Evolutionary conservation across 352 stramenopile species (phyloP).

Genomic region (Globisporangium paddicum): DNA sequence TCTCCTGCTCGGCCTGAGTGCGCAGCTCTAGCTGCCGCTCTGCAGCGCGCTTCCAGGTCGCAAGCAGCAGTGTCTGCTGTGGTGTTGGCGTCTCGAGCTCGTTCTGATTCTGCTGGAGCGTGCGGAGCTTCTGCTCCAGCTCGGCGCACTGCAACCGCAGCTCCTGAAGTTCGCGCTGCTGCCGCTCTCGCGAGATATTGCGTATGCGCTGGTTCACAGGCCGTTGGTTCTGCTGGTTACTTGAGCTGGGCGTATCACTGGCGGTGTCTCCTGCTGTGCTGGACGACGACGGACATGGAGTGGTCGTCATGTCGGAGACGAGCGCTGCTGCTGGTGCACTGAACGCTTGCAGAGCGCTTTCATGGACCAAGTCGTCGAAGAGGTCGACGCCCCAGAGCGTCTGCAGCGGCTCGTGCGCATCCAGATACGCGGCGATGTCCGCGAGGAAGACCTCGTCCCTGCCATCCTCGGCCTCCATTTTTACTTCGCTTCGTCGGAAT

Average conservation of each 20-base stretch:
- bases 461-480: too few species aligned
- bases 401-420: background rate
- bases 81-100: background rate
- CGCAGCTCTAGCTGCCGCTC: conserved; percentile 1
- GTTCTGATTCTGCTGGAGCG: background rate
- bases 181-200: conserved; percentile 1
- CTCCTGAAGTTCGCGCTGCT: background rate
- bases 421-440: conserved; percentile 4
- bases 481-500: too few species aligned
- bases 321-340: background rate
- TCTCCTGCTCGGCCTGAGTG: background rate
- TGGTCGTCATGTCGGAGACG: background rate
- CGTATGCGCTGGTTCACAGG: background rate
- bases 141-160: background rate
- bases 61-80: background rate
- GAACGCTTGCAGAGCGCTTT: background rate
- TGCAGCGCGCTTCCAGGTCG: conserved; percentile 3
- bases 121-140: background rate
- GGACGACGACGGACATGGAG: background rate
- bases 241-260: background rate
- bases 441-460: background rate
- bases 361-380: background rate
- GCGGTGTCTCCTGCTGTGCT: background rate
- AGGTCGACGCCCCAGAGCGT: background rate
- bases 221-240: background rate